Evolutionary conservation across 768 basidiomycete genomes (phyloP).

Genomic region (Hypholoma fasciculare): DNA sequence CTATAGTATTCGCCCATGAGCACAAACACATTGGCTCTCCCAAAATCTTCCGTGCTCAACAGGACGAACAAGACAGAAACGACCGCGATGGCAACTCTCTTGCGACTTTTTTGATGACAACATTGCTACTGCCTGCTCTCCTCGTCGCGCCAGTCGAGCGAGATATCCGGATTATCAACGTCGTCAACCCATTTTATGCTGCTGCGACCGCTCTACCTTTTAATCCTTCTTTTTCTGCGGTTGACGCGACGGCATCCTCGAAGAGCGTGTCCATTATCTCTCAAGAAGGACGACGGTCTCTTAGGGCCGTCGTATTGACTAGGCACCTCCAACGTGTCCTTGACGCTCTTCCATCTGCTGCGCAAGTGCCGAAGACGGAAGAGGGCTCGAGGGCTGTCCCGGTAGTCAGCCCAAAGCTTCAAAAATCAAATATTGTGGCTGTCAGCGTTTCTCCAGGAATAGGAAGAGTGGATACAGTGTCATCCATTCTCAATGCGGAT

Average conservation of each 20-base stretch:
- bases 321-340: slow-evolving; percentile 84
- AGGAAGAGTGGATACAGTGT: slow-evolving; percentile 68
- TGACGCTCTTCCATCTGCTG: slow-evolving; percentile 70
- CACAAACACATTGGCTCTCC: slow-evolving; percentile 62
- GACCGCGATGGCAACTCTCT: slow-evolving; percentile 51
- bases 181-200: slow-evolving; percentile 89
- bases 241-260: slow-evolving; percentile 15
- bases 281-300: slow-evolving; percentile 64
- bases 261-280: slow-evolving; percentile 39
- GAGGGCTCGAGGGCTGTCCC: slow-evolving; percentile 34
- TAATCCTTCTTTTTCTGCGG: slow-evolving; percentile 22
- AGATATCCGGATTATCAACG: slow-evolving; percentile 85
- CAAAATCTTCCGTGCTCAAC: slow-evolving; percentile 22
- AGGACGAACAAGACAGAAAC: slow-evolving; percentile 27
- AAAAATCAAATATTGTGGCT: slow-evolving; percentile 75
- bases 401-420: slow-evolving; percentile 33
- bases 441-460: slow-evolving; percentile 77
- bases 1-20: slow-evolving; percentile 77
- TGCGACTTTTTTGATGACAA: slow-evolving; percentile 77
- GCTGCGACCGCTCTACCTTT: slow-evolving; percentile 56
- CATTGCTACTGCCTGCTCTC: slow-evolving; percentile 75
- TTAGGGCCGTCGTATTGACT: slow-evolving; percentile 63
- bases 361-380: slow-evolving; percentile 49
- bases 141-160: slow-evolving; percentile 85
- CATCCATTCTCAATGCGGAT: slow-evolving; percentile 52